phyloP scores from a whole-genome alignment of 139 green algal genomes.

The Pedinophyceae sp. region DNA sequence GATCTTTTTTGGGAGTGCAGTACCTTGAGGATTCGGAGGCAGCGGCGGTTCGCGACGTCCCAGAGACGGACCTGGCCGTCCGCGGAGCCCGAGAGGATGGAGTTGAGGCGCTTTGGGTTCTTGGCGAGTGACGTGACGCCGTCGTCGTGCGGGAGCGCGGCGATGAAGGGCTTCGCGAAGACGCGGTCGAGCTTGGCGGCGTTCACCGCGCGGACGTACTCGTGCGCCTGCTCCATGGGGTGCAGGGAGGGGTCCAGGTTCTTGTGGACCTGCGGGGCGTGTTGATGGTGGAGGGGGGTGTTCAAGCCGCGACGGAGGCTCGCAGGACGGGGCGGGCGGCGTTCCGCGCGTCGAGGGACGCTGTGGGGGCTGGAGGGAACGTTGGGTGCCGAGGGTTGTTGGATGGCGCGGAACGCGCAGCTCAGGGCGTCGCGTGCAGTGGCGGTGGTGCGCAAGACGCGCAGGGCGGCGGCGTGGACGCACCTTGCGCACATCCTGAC shows the following conservation, averaged over 20 bases:
- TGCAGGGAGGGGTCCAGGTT: slow-evolving; percentile 74
- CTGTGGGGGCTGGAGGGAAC: not conserved
- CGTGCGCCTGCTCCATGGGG: slow-evolving; percentile 59
- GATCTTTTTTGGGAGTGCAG: slow-evolving; percentile 3
- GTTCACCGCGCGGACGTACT: slow-evolving; percentile 40
- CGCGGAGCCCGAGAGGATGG: slow-evolving; percentile 50
- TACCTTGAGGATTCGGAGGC: no score
- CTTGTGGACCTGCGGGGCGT: slow-evolving; percentile 61
- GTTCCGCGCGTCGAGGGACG: not conserved
- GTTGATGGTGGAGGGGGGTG: no score
- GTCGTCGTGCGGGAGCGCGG: slow-evolving; percentile 72
- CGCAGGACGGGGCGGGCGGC: not conserved
- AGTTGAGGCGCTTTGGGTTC: slow-evolving; percentile 60
- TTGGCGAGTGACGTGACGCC: slow-evolving; percentile 68
- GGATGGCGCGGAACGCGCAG: no score
- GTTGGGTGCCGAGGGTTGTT: no score
- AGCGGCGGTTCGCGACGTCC: slow-evolving; percentile 76
- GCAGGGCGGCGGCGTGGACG: not conserved
- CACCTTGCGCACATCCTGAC: slow-evolving; percentile 53
- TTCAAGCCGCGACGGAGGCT: no score
- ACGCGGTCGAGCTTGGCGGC: slow-evolving; percentile 48
- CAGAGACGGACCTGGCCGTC: slow-evolving; percentile 63
- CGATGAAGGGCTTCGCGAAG: slow-evolving; percentile 94
- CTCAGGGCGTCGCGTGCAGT: no score
- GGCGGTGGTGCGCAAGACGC: not conserved